Conservation (phyloP, 163 green algal species). For the Prototheca wickerhamii region DNA sequence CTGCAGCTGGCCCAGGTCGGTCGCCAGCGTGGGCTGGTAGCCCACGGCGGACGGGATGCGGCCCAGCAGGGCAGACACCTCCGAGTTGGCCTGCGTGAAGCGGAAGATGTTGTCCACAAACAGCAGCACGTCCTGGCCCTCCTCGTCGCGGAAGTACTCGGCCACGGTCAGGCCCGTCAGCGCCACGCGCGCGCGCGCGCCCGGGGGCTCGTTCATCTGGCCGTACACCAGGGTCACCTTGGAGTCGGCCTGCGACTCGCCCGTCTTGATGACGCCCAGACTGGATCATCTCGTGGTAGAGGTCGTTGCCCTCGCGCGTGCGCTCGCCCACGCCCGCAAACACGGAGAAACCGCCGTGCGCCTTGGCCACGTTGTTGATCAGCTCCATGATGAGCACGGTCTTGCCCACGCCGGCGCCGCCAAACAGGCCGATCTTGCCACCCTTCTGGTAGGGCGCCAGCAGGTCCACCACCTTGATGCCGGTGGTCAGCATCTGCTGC, state of each 20-base stretch:
- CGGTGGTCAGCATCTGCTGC: conserved; percentile 96
- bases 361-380: conserved; percentile 99
- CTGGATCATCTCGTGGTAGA: conserved; percentile 99
- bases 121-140: conserved; percentile 99
- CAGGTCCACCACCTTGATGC: conserved; percentile 99
- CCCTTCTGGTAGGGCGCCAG: conserved; percentile 97
- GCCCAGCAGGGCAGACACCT: conserved; percentile 98
- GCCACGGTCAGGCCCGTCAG: conserved; percentile 96
- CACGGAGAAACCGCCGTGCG: conserved; percentile 99
- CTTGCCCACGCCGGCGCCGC: conserved; percentile 97
- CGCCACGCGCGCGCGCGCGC: conserved; percentile 93
- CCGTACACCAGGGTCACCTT: conserved; percentile 99
- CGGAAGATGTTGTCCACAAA: conserved; percentile 99
- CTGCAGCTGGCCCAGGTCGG: conserved; percentile 95
- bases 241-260: conserved; percentile 68
- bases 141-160: conserved; percentile 97
- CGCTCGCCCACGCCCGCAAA: conserved; percentile 98
- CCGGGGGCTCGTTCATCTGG: conserved; percentile 99
- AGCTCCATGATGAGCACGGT: conserved; percentile 99
- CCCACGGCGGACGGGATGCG: conserved; percentile 98
- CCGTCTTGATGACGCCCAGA: conserved; percentile 92
- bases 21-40: conserved; percentile 99
- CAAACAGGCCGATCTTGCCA: conserved; percentile 99
- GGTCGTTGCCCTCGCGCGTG: conserved; percentile 98
- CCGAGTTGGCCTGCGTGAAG: conserved; percentile 98